phyloP scores from a whole-genome alignment of 257 asterid species.

The Solanum dulcamara region DNA sequence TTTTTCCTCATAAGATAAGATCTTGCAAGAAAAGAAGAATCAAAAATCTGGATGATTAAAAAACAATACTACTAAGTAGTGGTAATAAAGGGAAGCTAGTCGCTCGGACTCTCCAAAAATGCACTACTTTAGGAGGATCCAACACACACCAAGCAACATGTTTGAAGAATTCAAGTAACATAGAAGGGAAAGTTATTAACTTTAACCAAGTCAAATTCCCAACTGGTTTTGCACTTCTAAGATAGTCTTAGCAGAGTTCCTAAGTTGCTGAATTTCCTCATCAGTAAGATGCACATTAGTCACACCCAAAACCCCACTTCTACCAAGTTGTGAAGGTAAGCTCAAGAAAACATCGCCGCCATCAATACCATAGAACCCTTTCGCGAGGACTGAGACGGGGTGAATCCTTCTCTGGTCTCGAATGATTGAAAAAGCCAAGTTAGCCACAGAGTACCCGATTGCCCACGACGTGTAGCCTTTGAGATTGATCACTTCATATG shows the following conservation, averaged over 20 bases:
- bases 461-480: slow-evolving; percentile 99
- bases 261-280: slow-evolving; percentile 50
- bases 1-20: neutral
- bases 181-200: neutral
- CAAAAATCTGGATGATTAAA: neutral
- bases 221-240: slow-evolving; percentile 60
- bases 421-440: slow-evolving; percentile 49
- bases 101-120: neutral
- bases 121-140: neutral
- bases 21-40: neutral
- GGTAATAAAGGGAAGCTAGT: neutral
- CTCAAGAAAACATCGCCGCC: slow-evolving; percentile 68
- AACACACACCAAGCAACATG: neutral
- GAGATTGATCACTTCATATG: slow-evolving; percentile 69
- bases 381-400: slow-evolving; percentile 73
- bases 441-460: slow-evolving; percentile 78
- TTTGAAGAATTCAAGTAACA: neutral
- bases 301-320: slow-evolving; percentile 63
- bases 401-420: slow-evolving; percentile 78
- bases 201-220: slow-evolving; percentile 28
- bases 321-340: slow-evolving; percentile 75
- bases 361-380: slow-evolving; percentile 50
- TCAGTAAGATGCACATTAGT: slow-evolving; percentile 67
- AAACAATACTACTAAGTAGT: neutral
- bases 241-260: slow-evolving; percentile 57